Conservation (phyloP, 1,139 yeast genomes). For the Yamadazyma taylorii region DNA sequence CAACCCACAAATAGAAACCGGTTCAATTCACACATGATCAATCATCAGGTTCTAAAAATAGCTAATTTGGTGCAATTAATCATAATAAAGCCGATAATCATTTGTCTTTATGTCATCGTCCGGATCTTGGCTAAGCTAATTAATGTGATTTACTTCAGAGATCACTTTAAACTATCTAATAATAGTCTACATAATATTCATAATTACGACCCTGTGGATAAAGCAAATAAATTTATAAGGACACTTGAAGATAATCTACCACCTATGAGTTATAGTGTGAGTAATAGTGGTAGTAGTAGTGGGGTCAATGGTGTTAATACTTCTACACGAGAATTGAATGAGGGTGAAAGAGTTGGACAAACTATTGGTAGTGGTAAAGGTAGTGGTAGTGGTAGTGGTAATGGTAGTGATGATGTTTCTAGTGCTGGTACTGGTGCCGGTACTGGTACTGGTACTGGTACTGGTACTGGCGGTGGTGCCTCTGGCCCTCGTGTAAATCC, state of each 20-base stretch:
- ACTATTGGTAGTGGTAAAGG: too few relatives aligned
- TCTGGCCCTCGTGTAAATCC: too few relatives aligned
- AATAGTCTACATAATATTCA: slow-evolving; percentile 3
- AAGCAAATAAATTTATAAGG: slow-evolving; percentile 34
- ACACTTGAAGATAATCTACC: slow-evolving; percentile 36
- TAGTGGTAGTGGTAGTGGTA: not conserved
- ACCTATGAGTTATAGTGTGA: slow-evolving; percentile 11
- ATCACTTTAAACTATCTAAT: slow-evolving; percentile 12
- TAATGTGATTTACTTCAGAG: slow-evolving; percentile 30
- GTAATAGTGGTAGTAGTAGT: not conserved
- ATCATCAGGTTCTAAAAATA: slow-evolving; percentile 45
- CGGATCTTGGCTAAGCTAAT: slow-evolving; percentile 26
- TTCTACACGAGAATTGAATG: too few relatives aligned
- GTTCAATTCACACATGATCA: slow-evolving; percentile 16
- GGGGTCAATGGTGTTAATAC: too few relatives aligned
- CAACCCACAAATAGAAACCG: slow-evolving; percentile 11
- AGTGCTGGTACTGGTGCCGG: too few relatives aligned
- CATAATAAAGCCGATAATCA: slow-evolving; percentile 30
- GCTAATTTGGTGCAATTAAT: slow-evolving; percentile 14
- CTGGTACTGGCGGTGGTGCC: too few relatives aligned
- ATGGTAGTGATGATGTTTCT: too few relatives aligned
- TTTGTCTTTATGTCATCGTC: slow-evolving; percentile 24
- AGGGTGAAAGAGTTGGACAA: too few relatives aligned
- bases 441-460: too few relatives aligned
- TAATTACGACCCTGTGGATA: slow-evolving; percentile 32